Base-by-base conservation (phyloP, 257 asterid genomes). In the Scutellaria barbata region DNA sequence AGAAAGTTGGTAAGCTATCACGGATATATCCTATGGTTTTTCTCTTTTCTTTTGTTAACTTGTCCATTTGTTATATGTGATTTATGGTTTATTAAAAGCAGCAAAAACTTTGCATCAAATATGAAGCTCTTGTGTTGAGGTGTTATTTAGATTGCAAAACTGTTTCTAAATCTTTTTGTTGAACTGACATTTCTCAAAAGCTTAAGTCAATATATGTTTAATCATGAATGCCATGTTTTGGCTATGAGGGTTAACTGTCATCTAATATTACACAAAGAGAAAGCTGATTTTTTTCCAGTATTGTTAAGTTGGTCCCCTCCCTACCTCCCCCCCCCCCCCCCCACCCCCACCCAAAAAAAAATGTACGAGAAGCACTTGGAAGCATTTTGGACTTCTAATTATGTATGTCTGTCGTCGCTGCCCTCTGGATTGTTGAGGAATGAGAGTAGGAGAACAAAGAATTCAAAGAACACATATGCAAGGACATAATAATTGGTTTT, bases 1-100 rank as follows among this genome's bases (percentile, higher is more conserved):
- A 85, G 96, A 77, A 92, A 87, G 80, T 80, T 92, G 85, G 97
- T 92, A 84, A 87, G 88, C 18, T 20, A 71, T 69, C 45, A 22
- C 70, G 53, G 55, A 42, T 35, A 10, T 53, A n/a, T 53, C 43
- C 39, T 1, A 22, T 10, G 43, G 16, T 51, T 67, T 70, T 64
- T n/a, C 47, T 4, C 43, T n/a, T 65, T 56, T 8, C 18, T 48
- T 6, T 9, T 42, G 70, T 16, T 13, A 30, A 30, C 0, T 30
- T 30, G 35, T 30, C 35, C 35, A 35, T 37, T 55, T 69, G 64
- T 18, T 48, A 30, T 25, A 7, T 60, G 13, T 43, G 37, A 30
- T 41, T 40, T 43, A 13, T 51, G 22, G 46, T 13, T 74, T 70
- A 41, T 30, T 43, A 65, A 33, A 59, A 46, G 22, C 7, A 45